Evolutionary conservation across 192 early-diverging fungal genomes (phyloP).

Genomic region (Thamnidium elegans): DNA sequence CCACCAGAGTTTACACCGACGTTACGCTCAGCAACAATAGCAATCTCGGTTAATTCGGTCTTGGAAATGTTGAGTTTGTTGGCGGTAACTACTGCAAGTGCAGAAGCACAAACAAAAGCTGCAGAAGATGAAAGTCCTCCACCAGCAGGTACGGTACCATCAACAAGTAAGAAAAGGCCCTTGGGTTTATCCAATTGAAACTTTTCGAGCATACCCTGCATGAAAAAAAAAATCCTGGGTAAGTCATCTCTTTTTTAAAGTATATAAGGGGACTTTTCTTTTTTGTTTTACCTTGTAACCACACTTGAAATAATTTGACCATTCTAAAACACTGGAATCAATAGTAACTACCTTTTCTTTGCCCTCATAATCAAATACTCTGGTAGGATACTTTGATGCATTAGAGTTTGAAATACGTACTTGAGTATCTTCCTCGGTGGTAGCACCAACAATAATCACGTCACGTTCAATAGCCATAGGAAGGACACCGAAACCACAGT

Average conservation of each 20-base stretch:
- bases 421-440: constrained; percentile 33
- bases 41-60: constrained; percentile 61
- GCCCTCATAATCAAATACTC: constrained; percentile 51
- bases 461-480: constrained; percentile 94
- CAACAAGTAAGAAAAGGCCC: constrained; percentile 68
- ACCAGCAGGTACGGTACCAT: constrained; percentile 79
- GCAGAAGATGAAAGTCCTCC: constrained; percentile 85
- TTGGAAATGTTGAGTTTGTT: constrained; percentile 44
- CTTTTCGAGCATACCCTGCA: constrained; percentile 57
- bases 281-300: constrained; percentile 67
- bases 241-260: constrained; percentile 1
- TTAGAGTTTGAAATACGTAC: constrained; percentile 56
- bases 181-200: constrained; percentile 42
- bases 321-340: constrained; percentile 65
- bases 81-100: constrained; percentile 61
- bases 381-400: constrained; percentile 46
- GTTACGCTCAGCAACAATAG: constrained; percentile 80
- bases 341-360: constrained; percentile 61
- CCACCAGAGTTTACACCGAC: constrained; percentile 75
- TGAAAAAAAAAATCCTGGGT: neutral
- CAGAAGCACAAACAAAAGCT: constrained; percentile 79
- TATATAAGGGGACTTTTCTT: neutral
- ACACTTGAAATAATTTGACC: constrained; percentile 93
- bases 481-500: constrained; percentile 89
- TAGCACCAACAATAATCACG: constrained; percentile 56